A percentile compares a stretch with the other conserved stretches of the same genome.
Conservation (phyloP, 306 rosid species). For the Begonia loranthoides region DNA sequence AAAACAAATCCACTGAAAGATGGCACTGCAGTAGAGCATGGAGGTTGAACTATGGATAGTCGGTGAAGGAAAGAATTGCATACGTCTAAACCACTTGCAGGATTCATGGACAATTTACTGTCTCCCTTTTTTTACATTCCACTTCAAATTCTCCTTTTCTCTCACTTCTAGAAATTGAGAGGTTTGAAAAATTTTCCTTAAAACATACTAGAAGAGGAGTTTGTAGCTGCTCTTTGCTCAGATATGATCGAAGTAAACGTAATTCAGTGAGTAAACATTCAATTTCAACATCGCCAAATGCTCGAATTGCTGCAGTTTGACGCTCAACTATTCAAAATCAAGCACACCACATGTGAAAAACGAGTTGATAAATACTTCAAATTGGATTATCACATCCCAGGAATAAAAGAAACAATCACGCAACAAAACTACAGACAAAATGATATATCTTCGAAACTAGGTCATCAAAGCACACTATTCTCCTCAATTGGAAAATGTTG, state of each 20-base stretch:
- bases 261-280: constrained; percentile 50
- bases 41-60: constrained; percentile 50
- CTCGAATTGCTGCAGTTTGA: constrained; percentile 53
- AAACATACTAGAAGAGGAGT: constrained; percentile 37
- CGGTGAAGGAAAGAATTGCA: constrained; percentile 40
- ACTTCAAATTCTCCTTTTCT: constrained; percentile 34
- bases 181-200: constrained; percentile 36
- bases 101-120: constrained; percentile 15
- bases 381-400: neutral
- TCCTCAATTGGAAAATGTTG: constrained; percentile 28
- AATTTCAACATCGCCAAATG: constrained; percentile 61
- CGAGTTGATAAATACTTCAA: neutral
- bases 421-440: neutral
- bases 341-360: neutral
- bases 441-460: too few relatives aligned
- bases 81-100: constrained; percentile 20
- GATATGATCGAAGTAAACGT: constrained; percentile 51
- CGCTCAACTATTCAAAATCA: constrained; percentile 33
- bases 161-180: constrained; percentile 23
- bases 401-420: neutral
- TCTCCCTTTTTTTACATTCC: constrained; percentile 25
- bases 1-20: constrained; percentile 44
- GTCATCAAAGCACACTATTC: constrained; percentile 23
- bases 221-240: constrained; percentile 39
- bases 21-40: constrained; percentile 30